These are phyloP conservation scores for Zygosaccharomyces bailii DNA, from an alignment of 805 yeast genomes.

Conservation along the genomic window DNA sequence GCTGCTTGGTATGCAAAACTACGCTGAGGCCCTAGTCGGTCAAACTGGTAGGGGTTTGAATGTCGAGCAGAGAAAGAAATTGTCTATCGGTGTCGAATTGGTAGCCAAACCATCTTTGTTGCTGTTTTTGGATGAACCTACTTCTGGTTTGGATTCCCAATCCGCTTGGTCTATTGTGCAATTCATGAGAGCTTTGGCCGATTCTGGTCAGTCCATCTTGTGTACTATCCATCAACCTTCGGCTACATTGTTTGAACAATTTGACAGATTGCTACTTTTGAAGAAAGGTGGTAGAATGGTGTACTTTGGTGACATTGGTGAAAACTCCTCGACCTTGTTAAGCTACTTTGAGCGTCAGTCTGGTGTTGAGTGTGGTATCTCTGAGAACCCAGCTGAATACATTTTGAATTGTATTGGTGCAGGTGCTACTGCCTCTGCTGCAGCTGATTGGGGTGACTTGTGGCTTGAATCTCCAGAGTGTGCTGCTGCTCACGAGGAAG, in stretches of 20 bases:
- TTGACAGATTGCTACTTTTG: constrained; percentile 63
- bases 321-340: constrained; percentile 54
- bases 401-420: constrained; percentile 74
- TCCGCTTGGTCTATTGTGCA: constrained; percentile 68
- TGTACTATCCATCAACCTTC: constrained; percentile 81
- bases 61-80: constrained; percentile 64
- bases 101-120: constrained; percentile 65
- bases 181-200: constrained; percentile 62
- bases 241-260: constrained; percentile 62
- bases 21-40: constrained; percentile 80
- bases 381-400: constrained; percentile 75
- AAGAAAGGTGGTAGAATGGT: constrained; percentile 77
- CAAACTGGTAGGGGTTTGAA: constrained; percentile 68
- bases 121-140: constrained; percentile 67
- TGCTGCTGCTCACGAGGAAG: constrained; percentile 49
- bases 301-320: constrained; percentile 78
- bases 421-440: constrained; percentile 64
- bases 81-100: constrained; percentile 68
- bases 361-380: constrained; percentile 57
- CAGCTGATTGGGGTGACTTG: constrained; percentile 58
- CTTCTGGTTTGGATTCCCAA: constrained; percentile 66
- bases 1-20: constrained; percentile 62
- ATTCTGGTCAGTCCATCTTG: constrained; percentile 69
- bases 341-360: constrained; percentile 70
- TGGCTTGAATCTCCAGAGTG: constrained; percentile 57